These are phyloP conservation scores for Bolboschoenoplectus hybrid DNA, from an alignment of 202 grass and related monocot species.

Conservation along the genomic window DNA sequence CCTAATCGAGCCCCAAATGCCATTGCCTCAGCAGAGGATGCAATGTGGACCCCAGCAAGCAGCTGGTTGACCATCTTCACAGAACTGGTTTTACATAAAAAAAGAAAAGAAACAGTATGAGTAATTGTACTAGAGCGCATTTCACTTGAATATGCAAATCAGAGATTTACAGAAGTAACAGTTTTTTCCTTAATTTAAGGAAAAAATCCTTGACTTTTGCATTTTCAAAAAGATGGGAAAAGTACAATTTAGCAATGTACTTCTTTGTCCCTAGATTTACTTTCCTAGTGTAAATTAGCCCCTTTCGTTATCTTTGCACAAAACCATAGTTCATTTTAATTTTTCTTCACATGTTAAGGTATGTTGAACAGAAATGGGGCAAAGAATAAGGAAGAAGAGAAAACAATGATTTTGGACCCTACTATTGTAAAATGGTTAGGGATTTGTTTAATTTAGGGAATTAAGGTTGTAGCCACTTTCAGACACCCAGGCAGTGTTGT, in stretches of 20 bases:
- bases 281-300: not conserved
- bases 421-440: constrained; percentile 18
- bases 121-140: constrained; percentile 9
- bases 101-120: constrained; percentile 37
- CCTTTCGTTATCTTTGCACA: constrained; percentile 17
- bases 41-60: constrained; percentile 98
- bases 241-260: not conserved
- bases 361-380: not conserved
- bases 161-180: not conserved
- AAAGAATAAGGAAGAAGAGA: constrained; percentile 20
- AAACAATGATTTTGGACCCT: not conserved
- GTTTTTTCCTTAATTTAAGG: constrained; percentile 2
- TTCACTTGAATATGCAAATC: not conserved
- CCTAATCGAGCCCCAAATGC: constrained; percentile 82
- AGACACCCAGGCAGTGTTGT: not conserved
- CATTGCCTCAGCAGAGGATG: constrained; percentile 91
- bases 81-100: constrained; percentile 66
- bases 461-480: constrained; percentile 8
- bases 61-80: constrained; percentile 99
- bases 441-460: not conserved
- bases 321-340: not conserved
- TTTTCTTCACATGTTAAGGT: constrained; percentile 12
- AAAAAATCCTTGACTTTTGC: not conserved
- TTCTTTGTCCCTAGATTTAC: constrained; percentile 17
- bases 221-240: not conserved